A percentile compares a stretch with the other conserved stretches of the same genome.
phyloP scores from a whole-genome alignment of 495 filamentous ascomycete genomes.

The Talaromyces wortmannii region DNA sequence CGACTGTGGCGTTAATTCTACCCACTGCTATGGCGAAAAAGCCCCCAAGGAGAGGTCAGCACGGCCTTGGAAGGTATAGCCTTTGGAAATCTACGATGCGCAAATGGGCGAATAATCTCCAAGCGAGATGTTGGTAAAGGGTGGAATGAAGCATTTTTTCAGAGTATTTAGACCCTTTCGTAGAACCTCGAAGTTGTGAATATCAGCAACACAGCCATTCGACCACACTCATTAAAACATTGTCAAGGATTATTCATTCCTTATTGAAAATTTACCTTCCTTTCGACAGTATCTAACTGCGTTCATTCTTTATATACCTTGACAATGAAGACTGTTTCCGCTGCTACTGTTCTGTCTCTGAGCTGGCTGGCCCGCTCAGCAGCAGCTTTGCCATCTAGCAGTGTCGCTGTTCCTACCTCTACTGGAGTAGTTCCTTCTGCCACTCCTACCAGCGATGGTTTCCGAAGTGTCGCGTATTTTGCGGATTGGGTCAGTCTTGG shows the following conservation, averaged over 20 bases:
- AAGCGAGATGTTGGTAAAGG: background rate
- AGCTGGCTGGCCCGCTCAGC: background rate
- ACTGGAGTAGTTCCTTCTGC: background rate
- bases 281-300: background rate
- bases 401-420: background rate
- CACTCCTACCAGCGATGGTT: constrained; percentile 19
- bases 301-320: background rate
- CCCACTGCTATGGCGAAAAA: background rate
- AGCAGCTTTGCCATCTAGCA: background rate
- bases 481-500: constrained; percentile 58
- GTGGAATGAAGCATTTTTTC: background rate
- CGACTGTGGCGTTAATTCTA: background rate
- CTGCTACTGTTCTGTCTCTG: background rate
- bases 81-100: background rate
- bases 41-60: background rate
- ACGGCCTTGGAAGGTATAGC: background rate
- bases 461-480: constrained; percentile 72
- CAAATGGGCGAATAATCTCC: background rate
- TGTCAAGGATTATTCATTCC: background rate
- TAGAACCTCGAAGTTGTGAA: background rate
- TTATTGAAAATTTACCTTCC: background rate
- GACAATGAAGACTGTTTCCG: background rate
- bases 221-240: background rate
- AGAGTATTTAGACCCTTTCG: background rate
- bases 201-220: background rate